Percentiles rank a stretch among this genome's conserved stretches.
These are phyloP conservation scores for Allium sativum DNA, from an alignment of 106 monocot species.

Conservation along the genomic window DNA sequence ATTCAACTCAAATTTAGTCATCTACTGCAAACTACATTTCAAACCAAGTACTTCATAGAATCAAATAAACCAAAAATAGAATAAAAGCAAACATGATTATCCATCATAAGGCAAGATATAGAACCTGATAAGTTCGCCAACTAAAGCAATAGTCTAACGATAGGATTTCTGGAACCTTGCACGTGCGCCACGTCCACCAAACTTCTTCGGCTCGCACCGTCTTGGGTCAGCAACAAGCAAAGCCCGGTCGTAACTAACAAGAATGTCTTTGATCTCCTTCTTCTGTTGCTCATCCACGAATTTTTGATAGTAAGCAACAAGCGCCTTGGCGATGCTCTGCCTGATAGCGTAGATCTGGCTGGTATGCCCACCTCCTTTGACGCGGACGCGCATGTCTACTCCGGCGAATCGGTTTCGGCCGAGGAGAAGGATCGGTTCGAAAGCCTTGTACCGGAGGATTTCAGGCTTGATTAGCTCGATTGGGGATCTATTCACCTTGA, in stretches of 20 bases:
- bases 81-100: no score
- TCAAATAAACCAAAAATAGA: no score
- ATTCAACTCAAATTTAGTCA: no score
- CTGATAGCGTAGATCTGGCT: constrained; percentile 22
- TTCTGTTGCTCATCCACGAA: constrained; percentile 15
- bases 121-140: no score
- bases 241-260: constrained; percentile 12
- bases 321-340: constrained; percentile 20
- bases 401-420: constrained; percentile 10
- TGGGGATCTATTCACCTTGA: constrained; percentile 15
- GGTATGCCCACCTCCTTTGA: constrained; percentile 11
- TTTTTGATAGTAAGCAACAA: constrained; percentile 19
- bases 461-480: constrained; percentile 21
- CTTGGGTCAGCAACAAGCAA: constrained; percentile 13
- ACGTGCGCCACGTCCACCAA: constrained; percentile 19
- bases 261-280: constrained; percentile 15
- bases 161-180: constrained; percentile 20
- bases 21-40: no score
- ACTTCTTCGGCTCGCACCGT: constrained; percentile 24
- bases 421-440: constrained; percentile 16
- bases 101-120: no score
- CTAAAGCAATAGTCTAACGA: no score
- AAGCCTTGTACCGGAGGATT: constrained; percentile 20
- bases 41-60: no score
- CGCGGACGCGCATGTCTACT: constrained; percentile 14